Percentiles rank a stretch among this genome's conserved stretches.
phyloP scores from a whole-genome alignment of 2,329 filamentous ascomycete genomes.

The Colletotrichum salicis region DNA sequence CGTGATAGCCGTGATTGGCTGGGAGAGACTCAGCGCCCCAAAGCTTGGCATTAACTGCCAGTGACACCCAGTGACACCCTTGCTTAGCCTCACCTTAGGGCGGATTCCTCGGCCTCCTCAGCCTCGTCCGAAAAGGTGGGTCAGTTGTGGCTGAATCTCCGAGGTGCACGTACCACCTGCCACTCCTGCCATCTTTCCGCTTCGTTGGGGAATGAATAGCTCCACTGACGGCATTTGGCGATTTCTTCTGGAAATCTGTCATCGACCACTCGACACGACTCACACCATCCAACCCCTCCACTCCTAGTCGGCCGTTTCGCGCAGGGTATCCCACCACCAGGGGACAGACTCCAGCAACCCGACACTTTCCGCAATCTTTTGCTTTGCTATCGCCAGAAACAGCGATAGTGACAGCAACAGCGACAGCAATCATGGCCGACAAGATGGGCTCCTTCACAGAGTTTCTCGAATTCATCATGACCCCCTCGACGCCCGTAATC shows the following conservation, averaged over 20 bases:
- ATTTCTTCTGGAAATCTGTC: conserved; percentile 36
- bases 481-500: conserved; percentile 71
- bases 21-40: not conserved
- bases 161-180: not conserved
- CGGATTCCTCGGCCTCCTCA: conserved; percentile 17
- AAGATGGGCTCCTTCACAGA: conserved; percentile 52
- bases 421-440: conserved; percentile 25
- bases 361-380: not conserved
- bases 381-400: too few species aligned
- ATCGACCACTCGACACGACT: conserved; percentile 28
- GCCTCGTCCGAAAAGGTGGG: conserved; percentile 8
- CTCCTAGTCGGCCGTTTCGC: conserved; percentile 21
- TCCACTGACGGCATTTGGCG: conserved; percentile 21
- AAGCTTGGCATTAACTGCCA: conserved; percentile 22
- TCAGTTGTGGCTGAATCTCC: conserved; percentile 4
- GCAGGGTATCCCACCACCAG: conserved; percentile 14
- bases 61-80: too few species aligned
- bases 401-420: not conserved
- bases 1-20: conserved; percentile 30
- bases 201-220: not conserved
- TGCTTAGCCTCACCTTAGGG: not conserved
- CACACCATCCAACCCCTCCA: conserved; percentile 9
- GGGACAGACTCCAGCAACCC: not conserved
- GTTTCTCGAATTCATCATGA: conserved; percentile 64
- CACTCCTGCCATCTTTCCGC: not conserved